These are phyloP conservation scores for Gynochthodes officinalis DNA, from an alignment of 257 asterid species.

Conservation along the genomic window DNA sequence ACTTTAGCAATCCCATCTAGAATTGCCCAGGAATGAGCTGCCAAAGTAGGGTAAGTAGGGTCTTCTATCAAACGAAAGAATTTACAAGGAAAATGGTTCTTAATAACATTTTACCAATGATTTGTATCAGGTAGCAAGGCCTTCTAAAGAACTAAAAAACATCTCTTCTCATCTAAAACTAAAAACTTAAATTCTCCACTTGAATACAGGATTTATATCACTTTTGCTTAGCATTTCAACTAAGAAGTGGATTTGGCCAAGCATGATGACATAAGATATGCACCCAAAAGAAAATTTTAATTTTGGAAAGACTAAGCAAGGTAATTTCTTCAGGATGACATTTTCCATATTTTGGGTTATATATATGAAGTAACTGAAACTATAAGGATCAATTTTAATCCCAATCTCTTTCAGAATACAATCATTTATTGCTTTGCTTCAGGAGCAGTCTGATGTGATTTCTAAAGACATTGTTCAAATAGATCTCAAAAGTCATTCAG, in stretches of 20 bases:
- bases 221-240: too few relatives aligned
- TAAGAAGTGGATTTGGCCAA: too few relatives aligned
- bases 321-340: not conserved
- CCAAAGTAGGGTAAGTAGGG: not conserved
- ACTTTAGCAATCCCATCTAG: too few relatives aligned
- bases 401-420: not conserved
- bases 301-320: not conserved
- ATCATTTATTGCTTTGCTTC: too few relatives aligned
- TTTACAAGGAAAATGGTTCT: not conserved
- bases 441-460: not conserved
- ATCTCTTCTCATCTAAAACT: too few relatives aligned
- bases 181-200: too few relatives aligned
- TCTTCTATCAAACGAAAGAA: not conserved
- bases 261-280: not conserved
- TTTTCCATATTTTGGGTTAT: not conserved
- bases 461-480: not conserved
- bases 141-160: too few relatives aligned
- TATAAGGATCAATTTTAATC: not conserved
- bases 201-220: too few relatives aligned
- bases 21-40: too few relatives aligned
- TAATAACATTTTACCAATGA: not conserved
- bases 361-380: not conserved
- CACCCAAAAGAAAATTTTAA: not conserved
- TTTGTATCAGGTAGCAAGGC: not conserved
- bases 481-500: not conserved